phyloP scores from a whole-genome alignment of 352 stramenopile genomes.

The Aphanomyces invadans region DNA sequence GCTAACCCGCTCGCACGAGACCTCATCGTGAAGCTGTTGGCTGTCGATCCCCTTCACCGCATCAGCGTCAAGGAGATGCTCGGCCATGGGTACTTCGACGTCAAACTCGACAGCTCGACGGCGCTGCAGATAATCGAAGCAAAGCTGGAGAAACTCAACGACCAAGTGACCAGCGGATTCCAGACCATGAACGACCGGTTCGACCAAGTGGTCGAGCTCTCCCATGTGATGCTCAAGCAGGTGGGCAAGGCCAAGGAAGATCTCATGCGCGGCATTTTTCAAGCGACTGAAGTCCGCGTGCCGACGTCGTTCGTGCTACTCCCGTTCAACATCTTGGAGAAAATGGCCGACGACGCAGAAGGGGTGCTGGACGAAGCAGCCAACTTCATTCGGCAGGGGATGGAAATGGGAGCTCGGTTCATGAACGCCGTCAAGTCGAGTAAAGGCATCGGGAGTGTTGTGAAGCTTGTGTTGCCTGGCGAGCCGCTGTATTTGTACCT shows the following conservation, averaged over 20 bases:
- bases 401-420: background rate
- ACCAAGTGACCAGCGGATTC: background rate
- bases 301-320: conserved; percentile 4
- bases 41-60: conserved; percentile 12
- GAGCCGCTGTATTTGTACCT: conserved; percentile 11
- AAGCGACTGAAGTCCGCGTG: background rate
- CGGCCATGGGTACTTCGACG: conserved; percentile 22
- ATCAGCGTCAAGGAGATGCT: conserved; percentile 9
- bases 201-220: background rate
- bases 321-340: background rate
- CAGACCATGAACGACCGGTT: background rate
- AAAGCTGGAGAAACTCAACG: background rate
- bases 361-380: background rate
- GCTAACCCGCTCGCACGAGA: conserved; percentile 16
- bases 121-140: background rate
- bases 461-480: background rate
- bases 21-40: conserved; percentile 21
- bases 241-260: background rate
- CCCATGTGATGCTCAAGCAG: background rate
- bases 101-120: background rate
- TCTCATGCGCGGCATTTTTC: background rate
- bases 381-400: background rate
- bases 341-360: background rate
- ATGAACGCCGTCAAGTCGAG: background rate
- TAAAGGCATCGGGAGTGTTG: background rate